Evolutionary conservation across 345 rosid genomes (phyloP).

Genomic region (Carallia pectinifolia): DNA sequence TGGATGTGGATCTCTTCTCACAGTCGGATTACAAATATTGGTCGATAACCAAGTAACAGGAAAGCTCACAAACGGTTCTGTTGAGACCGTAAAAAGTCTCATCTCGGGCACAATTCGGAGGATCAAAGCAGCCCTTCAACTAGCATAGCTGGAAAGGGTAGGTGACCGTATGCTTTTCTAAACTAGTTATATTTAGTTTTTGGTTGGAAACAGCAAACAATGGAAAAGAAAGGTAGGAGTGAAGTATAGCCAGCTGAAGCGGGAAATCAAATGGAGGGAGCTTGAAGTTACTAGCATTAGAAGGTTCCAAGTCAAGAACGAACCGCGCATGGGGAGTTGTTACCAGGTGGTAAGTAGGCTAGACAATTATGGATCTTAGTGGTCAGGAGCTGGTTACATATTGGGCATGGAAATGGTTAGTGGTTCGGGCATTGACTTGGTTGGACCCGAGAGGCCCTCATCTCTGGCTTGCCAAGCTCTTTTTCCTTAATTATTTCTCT

Average conservation of each 20-base stretch:
- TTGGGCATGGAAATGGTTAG: neutral
- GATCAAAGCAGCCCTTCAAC: constrained; percentile 48
- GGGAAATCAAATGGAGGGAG: constrained; percentile 1
- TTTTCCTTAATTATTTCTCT: neutral
- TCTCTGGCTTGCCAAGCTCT: constrained; percentile 3
- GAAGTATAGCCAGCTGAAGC: constrained; percentile 11
- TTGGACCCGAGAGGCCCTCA: constrained; percentile 10
- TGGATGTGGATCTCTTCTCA: constrained; percentile 44
- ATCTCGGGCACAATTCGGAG: constrained; percentile 54
- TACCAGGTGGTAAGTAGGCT: neutral
- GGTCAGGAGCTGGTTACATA: neutral
- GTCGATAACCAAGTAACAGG: constrained; percentile 44
- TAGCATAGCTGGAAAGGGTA: constrained; percentile 11
- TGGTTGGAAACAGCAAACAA: constrained; percentile 1
- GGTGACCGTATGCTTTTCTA: neutral
- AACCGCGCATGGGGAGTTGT: constrained; percentile 19
- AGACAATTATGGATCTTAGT: neutral
- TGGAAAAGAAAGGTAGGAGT: neutral
- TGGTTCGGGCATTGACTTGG: constrained; percentile 51
- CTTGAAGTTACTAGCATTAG: neutral
- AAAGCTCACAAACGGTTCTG: constrained; percentile 51
- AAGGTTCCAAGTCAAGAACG: constrained; percentile 45
- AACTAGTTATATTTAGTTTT: neutral
- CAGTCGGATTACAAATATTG: constrained; percentile 59
- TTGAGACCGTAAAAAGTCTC: constrained; percentile 59